A percentile compares a stretch with the other conserved stretches of the same genome.
phyloP scores from a whole-genome alignment of 2,329 filamentous ascomycete genomes.

The Fusarium napiforme region DNA sequence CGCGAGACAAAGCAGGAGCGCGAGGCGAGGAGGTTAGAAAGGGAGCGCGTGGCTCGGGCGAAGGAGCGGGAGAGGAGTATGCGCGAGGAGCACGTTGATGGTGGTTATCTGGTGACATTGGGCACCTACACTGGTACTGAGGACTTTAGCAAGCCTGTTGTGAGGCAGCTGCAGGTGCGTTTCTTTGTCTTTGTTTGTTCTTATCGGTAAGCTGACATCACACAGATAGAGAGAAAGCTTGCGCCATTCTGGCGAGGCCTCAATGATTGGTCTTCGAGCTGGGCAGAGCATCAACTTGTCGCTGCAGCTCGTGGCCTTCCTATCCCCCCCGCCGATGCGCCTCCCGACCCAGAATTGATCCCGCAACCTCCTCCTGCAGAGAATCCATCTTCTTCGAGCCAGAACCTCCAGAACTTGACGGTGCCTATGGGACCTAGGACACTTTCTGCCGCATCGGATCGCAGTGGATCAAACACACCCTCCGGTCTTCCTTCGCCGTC shows the following conservation, averaged over 20 bases:
- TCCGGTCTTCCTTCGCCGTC: slow-evolving; percentile 65
- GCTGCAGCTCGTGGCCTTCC: slow-evolving; percentile 86
- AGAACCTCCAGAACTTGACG: slow-evolving; percentile 76
- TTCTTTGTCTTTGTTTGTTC: background rate
- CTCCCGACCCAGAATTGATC: slow-evolving; percentile 75
- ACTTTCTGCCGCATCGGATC: slow-evolving; percentile 82
- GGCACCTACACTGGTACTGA: slow-evolving; percentile 92
- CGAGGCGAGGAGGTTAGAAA: slow-evolving; percentile 86
- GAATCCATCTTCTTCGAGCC: slow-evolving; percentile 59
- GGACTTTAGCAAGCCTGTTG: slow-evolving; percentile 89
- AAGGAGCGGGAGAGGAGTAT: slow-evolving; percentile 93
- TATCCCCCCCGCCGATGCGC: slow-evolving; percentile 85
- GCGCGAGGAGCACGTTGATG: slow-evolving; percentile 91
- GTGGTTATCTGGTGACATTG: slow-evolving; percentile 92
- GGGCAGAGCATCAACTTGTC: slow-evolving; percentile 96
- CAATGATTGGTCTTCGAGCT: slow-evolving; percentile 86
- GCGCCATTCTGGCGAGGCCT: slow-evolving; percentile 97
- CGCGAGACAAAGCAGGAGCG: slow-evolving; percentile 92
- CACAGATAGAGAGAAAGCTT: slow-evolving; percentile 89
- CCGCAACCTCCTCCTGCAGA: slow-evolving; percentile 58
- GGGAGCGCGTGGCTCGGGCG: slow-evolving; percentile 77
- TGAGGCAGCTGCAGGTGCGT: slow-evolving; percentile 88
- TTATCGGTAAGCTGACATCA: slow-evolving; percentile 27
- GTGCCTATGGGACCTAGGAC: slow-evolving; percentile 83
- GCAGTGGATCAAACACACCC: slow-evolving; percentile 67